phyloP scores from a whole-genome alignment of 371 early-diverging fungal genomes.

The Apophysomyces variabilis region DNA sequence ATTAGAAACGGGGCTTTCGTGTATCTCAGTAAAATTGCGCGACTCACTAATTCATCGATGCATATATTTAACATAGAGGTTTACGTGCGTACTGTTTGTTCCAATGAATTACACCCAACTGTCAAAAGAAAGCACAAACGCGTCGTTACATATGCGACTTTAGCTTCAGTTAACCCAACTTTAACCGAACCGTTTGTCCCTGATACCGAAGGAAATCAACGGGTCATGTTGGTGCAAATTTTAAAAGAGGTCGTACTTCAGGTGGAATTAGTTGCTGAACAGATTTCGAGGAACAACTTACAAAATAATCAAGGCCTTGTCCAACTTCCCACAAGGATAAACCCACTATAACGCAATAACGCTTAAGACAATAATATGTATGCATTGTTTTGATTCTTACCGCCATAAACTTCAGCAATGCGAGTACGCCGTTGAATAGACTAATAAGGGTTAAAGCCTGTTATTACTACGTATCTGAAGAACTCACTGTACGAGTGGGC shows the following conservation, averaged over 20 bases:
- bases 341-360: constrained; percentile 36
- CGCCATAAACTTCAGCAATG: constrained; percentile 59
- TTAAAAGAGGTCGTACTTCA: constrained; percentile 16
- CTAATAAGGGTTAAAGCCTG: constrained; percentile 19
- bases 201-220: too few relatives aligned
- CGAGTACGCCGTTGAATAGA: constrained; percentile 52
- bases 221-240: not conserved
- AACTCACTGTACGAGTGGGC: constrained; percentile 50
- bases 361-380: not conserved
- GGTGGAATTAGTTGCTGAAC: too few relatives aligned
- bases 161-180: too few relatives aligned
- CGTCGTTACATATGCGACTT: too few relatives aligned
- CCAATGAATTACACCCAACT: too few relatives aligned
- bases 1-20: too few relatives aligned
- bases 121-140: too few relatives aligned
- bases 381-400: constrained; percentile 18
- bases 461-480: not conserved
- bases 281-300: constrained; percentile 28
- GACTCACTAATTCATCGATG: too few relatives aligned
- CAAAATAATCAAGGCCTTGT: constrained; percentile 70
- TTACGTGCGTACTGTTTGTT: too few relatives aligned
- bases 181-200: too few relatives aligned
- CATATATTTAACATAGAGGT: too few relatives aligned
- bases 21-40: too few relatives aligned
- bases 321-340: constrained; percentile 72